Conservation (phyloP, 306 rosid species). For the Trichosanthes cucumerina region DNA sequence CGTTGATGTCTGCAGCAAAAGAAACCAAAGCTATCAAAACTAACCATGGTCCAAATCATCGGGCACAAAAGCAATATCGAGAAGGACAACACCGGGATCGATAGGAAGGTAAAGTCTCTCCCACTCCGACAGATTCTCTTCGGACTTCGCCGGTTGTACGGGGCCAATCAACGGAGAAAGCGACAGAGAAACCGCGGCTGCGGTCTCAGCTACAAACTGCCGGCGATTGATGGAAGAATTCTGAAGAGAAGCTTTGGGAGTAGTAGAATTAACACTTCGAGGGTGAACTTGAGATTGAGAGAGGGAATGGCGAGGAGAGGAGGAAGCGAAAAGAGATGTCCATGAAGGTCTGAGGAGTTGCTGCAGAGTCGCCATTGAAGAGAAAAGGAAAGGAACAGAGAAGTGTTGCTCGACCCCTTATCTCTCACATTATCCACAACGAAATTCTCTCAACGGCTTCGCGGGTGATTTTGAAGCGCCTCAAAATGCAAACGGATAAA, state of each 20-base stretch:
- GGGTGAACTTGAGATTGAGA: conserved; percentile 16
- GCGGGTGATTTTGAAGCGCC: conserved; percentile 38
- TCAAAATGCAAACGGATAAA: background rate
- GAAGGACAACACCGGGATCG: conserved; percentile 96
- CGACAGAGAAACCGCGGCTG: conserved; percentile 46
- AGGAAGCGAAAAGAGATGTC: conserved; percentile 19
- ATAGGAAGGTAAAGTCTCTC: conserved; percentile 77
- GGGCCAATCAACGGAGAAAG: conserved; percentile 24
- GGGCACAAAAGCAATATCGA: conserved; percentile 89
- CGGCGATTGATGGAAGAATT: conserved; percentile 37
- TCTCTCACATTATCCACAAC: conserved; percentile 41
- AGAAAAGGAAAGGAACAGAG: conserved; percentile 1
- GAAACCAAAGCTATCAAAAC: background rate
- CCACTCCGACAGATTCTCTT: conserved; percentile 75
- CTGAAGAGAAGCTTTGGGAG: conserved; percentile 34
- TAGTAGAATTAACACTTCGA: background rate
- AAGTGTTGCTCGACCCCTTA: background rate
- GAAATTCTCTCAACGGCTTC: conserved; percentile 17
- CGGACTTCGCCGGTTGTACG: conserved; percentile 37
- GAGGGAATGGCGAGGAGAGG: conserved; percentile 21
- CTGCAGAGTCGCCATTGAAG: conserved; percentile 60
- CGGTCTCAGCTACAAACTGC: conserved; percentile 47
- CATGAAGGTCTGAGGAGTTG: conserved; percentile 39
- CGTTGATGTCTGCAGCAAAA: background rate
- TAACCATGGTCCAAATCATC: conserved; percentile 64